These are phyloP conservation scores for Sanghuangporus sanghuang DNA, from an alignment of 1,284 basidiomycete genomes.

Conservation along the genomic window DNA sequence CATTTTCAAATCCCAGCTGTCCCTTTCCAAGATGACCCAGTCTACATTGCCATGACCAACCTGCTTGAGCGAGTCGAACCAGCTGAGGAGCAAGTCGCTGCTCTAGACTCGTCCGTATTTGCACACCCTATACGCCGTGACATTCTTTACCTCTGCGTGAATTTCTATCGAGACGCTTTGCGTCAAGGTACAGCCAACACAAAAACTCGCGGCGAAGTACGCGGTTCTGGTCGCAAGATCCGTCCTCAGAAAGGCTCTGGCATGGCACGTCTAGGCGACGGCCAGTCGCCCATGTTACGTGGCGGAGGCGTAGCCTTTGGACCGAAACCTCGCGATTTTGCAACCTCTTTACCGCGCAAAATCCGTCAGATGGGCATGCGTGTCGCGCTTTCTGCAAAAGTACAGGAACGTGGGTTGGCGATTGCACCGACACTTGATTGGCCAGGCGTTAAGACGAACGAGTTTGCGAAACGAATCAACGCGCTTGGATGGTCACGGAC, in stretches of 20 bases:
- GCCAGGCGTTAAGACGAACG: conserved; percentile 64
- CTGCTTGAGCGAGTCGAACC: conserved; percentile 39
- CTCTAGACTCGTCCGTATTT: conserved; percentile 83
- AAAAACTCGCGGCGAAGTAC: conserved; percentile 88
- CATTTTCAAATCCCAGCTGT: conserved; percentile 10
- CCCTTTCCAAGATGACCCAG: conserved; percentile 16
- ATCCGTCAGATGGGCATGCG: conserved; percentile 92
- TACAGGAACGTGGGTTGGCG: conserved; percentile 70
- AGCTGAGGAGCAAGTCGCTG: conserved; percentile 50
- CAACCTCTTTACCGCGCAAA: conserved; percentile 86
- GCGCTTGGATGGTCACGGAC: conserved; percentile 61
- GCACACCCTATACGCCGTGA: conserved; percentile 83
- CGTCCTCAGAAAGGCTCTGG: conserved; percentile 92
- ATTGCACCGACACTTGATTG: conserved; percentile 71
- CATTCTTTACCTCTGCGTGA: conserved; percentile 90
- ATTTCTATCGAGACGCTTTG: conserved; percentile 84
- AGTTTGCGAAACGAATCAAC: conserved; percentile 53
- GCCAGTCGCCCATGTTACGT: conserved; percentile 82
- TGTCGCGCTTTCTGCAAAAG: conserved; percentile 78
- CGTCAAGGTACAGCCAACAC: conserved; percentile 90
- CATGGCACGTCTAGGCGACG: conserved; percentile 85
- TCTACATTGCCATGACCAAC: conserved; percentile 55
- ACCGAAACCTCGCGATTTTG: conserved; percentile 87
- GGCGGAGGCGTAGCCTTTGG: conserved; percentile 93
- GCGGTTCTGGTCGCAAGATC: conserved; percentile 85